Conservation (phyloP, 768 basidiomycete species). For the Tylopilus sp. region DNA sequence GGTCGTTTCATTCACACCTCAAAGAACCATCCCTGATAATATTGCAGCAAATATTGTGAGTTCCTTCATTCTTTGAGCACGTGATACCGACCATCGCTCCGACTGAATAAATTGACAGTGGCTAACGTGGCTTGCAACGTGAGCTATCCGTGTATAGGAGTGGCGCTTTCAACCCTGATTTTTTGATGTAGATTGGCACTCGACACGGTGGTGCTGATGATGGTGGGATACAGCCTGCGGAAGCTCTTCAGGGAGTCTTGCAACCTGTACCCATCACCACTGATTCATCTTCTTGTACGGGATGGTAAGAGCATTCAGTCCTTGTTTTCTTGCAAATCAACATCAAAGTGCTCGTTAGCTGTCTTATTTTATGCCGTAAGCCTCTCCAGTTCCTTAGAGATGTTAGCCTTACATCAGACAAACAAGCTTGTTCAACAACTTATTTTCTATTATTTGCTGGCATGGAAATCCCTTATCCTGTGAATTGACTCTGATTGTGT, state of each 20-base stretch:
- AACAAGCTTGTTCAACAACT: slow-evolving; percentile 4
- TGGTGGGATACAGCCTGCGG: not conserved
- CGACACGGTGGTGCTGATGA: not conserved
- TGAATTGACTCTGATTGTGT: not conserved
- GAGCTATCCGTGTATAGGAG: not conserved
- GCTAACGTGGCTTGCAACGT: not conserved
- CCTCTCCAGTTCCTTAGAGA: not conserved
- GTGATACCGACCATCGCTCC: too few species aligned
- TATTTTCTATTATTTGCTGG: slow-evolving; percentile 13
- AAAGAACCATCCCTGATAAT: too few species aligned
- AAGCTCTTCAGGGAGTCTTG: not conserved
- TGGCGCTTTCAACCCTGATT: not conserved
- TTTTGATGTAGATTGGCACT: not conserved
- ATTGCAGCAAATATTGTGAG: too few species aligned
- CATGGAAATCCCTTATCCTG: not conserved
- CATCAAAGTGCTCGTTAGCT: not conserved
- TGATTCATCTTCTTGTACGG: slow-evolving; percentile 6
- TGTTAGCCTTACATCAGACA: not conserved
- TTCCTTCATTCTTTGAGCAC: too few species aligned
- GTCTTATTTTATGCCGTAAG: slow-evolving; percentile 11
- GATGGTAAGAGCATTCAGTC: slow-evolving; percentile 4
- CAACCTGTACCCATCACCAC: not conserved
- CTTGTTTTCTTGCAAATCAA: not conserved
- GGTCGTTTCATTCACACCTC: too few species aligned
- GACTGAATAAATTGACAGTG: not conserved